Conservation (phyloP, 208 protist genomes). For the Acanthamoeba healyi region DNA sequence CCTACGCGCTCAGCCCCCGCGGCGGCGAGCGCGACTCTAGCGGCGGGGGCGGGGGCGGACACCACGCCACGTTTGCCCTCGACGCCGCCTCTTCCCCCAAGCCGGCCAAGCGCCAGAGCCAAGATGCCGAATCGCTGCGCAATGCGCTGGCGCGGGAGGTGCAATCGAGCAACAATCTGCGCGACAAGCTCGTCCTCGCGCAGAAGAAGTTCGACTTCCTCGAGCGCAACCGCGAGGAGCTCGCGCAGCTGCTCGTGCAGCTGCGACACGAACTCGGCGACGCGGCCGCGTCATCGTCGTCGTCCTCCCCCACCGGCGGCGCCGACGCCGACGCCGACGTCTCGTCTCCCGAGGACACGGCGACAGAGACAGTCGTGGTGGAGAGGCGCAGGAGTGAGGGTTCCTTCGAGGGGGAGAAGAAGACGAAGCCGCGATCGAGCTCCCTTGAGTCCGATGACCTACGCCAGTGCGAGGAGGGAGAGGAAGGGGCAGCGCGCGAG, state of each 20-base stretch:
- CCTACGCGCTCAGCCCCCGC: neutral
- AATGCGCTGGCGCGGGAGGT: neutral
- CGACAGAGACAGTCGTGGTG: too few relatives aligned
- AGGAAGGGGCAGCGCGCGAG: neutral
- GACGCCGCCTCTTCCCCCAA: neutral
- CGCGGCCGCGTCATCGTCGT: too few relatives aligned
- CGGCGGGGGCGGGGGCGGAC: too few relatives aligned
- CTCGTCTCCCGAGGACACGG: neutral
- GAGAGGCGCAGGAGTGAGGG: neutral
- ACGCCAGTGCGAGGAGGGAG: neutral
- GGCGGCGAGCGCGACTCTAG: too few relatives aligned
- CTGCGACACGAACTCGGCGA: neutral
- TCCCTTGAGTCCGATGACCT: neutral
- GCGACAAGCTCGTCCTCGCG: neutral
- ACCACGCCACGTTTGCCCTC: neutral
- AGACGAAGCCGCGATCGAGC: neutral
- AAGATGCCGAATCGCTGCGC: constrained; percentile 17
- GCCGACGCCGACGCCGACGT: neutral
- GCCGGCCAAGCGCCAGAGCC: neutral
- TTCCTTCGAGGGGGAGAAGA: neutral
- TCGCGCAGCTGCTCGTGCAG: neutral
- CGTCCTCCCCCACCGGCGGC: neutral
- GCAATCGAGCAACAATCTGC: neutral
- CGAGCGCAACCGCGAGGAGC: constrained; percentile 22
- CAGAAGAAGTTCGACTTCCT: constrained; percentile 43